Conservation (phyloP, 768 basidiomycete species). For the Russula compacta region DNA sequence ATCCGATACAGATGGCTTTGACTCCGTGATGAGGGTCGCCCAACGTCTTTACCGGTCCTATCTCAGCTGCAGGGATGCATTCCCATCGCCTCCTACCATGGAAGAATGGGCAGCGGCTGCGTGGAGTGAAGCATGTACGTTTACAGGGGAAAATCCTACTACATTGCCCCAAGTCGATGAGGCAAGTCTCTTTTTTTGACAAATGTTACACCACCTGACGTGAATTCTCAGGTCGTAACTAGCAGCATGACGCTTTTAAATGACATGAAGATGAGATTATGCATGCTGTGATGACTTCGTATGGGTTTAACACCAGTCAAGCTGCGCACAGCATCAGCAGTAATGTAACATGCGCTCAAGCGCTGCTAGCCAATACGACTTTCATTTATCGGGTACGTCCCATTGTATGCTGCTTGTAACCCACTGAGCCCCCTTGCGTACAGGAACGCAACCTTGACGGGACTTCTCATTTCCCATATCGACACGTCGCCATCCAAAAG, state of each 20-base stretch:
- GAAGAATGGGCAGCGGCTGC: neutral
- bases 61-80: conserved; percentile 7
- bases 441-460: neutral
- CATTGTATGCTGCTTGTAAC: neutral
- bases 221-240: neutral
- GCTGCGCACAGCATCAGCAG: neutral
- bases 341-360: neutral
- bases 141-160: neutral
- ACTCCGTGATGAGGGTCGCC: neutral
- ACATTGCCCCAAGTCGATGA: neutral
- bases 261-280: neutral
- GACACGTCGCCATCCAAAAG: conserved; percentile 5
- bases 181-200: neutral
- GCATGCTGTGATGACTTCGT: neutral
- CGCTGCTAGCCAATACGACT: neutral
- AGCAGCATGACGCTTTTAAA: neutral
- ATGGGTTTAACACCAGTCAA: conserved; percentile 6
- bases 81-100: neutral
- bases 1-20: neutral
- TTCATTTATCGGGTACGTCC: conserved; percentile 5
- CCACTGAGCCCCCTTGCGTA: neutral
- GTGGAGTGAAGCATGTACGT: neutral
- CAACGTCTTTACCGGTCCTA: neutral
- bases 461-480: neutral
- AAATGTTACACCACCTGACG: neutral